Percentiles rank a stretch among this genome's conserved stretches.
Conservation (phyloP, 208 protist species). For the Trypanosoma cruzi region DNA sequence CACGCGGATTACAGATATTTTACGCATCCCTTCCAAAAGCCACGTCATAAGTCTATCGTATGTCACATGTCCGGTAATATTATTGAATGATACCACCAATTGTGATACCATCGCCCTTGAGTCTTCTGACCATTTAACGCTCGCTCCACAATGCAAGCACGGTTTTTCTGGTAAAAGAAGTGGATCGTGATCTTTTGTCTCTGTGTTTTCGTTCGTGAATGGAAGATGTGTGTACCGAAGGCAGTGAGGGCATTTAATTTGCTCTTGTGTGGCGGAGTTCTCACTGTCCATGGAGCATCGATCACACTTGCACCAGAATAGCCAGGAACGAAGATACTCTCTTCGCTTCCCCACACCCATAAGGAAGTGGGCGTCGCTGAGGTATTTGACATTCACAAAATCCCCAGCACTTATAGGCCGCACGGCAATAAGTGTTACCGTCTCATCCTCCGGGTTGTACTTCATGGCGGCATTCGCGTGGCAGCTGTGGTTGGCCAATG, state of each 20-base stretch:
- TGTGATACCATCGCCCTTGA: slow-evolving; percentile 18
- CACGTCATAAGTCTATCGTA: slow-evolving; percentile 34
- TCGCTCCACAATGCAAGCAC: slow-evolving; percentile 23
- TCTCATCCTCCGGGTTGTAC: slow-evolving; percentile 52
- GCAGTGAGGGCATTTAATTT: slow-evolving; percentile 58
- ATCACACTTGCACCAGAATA: slow-evolving; percentile 83
- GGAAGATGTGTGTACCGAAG: slow-evolving; percentile 50
- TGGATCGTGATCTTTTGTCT: slow-evolving; percentile 6
- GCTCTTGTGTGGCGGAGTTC: slow-evolving; percentile 49
- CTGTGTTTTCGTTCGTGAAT: slow-evolving; percentile 13
- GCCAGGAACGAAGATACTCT: slow-evolving; percentile 79
- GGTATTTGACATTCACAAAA: slow-evolving; percentile 88
- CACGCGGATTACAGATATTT: slow-evolving; percentile 33
- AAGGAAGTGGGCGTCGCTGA: slow-evolving; percentile 81
- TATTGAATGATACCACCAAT: slow-evolving; percentile 32
- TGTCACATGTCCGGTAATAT: slow-evolving; percentile 26
- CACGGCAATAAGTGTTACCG: slow-evolving; percentile 79
- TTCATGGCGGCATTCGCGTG: slow-evolving; percentile 91
- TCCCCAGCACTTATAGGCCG: slow-evolving; percentile 64
- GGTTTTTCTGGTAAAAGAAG: slow-evolving; percentile 25
- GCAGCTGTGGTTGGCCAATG: slow-evolving; percentile 89
- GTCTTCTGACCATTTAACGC: slow-evolving; percentile 18
- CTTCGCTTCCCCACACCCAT: slow-evolving; percentile 78
- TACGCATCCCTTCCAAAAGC: slow-evolving; percentile 36
- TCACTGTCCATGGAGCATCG: slow-evolving; percentile 59